These are phyloP conservation scores for Elongisporangium prolatum DNA, from an alignment of 352 stramenopile genomes.

Conservation along the genomic window DNA sequence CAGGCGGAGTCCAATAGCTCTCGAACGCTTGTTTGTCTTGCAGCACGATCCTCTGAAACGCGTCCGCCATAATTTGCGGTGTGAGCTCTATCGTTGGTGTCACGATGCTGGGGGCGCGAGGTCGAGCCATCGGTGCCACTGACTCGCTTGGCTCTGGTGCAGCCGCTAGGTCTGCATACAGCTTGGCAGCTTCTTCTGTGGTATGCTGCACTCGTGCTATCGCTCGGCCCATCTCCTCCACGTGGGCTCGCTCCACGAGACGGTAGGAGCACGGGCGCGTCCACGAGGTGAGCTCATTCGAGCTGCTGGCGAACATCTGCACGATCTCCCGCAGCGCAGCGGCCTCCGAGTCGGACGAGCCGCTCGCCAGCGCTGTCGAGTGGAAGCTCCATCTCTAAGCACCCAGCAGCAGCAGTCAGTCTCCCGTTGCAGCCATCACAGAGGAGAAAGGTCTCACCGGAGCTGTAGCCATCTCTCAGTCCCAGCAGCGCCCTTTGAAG, in stretches of 20 bases:
- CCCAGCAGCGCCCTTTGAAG: background rate
- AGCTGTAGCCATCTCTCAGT: background rate
- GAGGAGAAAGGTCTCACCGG: background rate
- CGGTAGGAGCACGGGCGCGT: conserved; percentile 29
- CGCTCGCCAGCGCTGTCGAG: conserved; percentile 35
- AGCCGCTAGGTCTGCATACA: conserved; percentile 1
- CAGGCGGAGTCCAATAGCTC: background rate
- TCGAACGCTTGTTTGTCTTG: conserved; percentile 38
- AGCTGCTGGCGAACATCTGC: conserved; percentile 15
- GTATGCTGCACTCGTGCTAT: conserved; percentile 10
- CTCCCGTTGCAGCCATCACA: background rate
- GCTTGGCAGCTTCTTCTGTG: conserved; percentile 2
- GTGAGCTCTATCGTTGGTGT: conserved; percentile 9
- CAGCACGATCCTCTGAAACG: conserved; percentile 45
- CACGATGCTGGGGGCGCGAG: background rate
- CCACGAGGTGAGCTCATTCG: conserved; percentile 19
- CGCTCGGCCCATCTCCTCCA: conserved; percentile 22
- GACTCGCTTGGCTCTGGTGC: conserved; percentile 1
- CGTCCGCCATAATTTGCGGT: conserved; percentile 27
- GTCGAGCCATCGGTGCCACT: background rate
- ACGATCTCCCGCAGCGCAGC: conserved; percentile 24
- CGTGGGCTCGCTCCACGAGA: conserved; percentile 30
- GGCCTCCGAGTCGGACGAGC: conserved; percentile 25
- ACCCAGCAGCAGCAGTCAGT: background rate
- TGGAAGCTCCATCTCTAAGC: conserved; percentile 41